Evolutionary conservation across 2,329 filamentous ascomycete species (phyloP), one percentile per base, ranked within the genome.

Genomic region (Chaetomium sp.): DNA sequence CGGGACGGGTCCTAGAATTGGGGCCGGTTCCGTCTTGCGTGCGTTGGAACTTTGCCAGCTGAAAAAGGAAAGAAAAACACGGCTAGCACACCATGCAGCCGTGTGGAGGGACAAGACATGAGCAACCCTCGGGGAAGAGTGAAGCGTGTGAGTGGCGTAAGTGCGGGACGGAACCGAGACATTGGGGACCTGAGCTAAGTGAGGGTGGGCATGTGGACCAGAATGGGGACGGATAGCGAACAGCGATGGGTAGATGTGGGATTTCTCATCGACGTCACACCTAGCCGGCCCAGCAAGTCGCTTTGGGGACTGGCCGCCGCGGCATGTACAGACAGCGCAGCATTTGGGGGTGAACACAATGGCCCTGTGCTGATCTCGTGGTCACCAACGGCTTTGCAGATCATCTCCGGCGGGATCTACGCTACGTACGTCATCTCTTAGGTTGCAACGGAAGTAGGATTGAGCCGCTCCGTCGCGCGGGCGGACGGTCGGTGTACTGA

Each of bases 161-260:
- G 29, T 47, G 49, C 25, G 50, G 8, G 16, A n/a, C 42, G 42
- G 38, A 27, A 33, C 53, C 45, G 60, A 57, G 54, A 62, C 60
- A 57, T 57, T 38, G 53, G 42, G 13, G 27, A n/a, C 29, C 53
- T 12, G 42, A 62, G 60, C 60, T 57, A 53, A 42, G 7, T 4
- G 16, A 42, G 12, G 6, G n/a, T n/a, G 49, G 33, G 33, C 29
- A 7, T 27, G 29, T n/a, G 38, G 16, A 53, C 31, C 13, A 7
- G 21, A 25, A 19, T 27, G 23, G 50, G 25, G 35, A 60, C 19
- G 35, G 50, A 19, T 35, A 60, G 45, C 25, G 33, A 12, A 13
- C 8, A 23, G 49, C 23, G 49, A 29, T 8, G 16, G 16, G 7
- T 21, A 33, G 33, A 35, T 45, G 13, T 31, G 45, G 12, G 38